These are phyloP conservation scores for Musa troglodytarum DNA, from an alignment of 176 grass and related monocot species.

Conservation along the genomic window DNA sequence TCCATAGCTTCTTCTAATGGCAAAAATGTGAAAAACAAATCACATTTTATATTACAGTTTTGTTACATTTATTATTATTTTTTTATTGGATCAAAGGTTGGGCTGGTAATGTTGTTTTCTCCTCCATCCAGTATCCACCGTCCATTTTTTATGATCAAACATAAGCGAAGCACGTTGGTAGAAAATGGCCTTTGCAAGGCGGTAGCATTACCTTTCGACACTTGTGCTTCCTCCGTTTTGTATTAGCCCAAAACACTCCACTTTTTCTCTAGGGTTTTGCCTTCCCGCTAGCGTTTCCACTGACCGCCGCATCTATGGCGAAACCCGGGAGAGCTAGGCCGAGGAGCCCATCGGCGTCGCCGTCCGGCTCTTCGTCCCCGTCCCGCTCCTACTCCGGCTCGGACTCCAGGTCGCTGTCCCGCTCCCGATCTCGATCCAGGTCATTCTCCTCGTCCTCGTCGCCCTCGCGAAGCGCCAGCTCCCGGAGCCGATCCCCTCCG, in stretches of 20 bases:
- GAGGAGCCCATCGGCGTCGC: constrained; percentile 34
- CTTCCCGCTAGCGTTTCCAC: background rate
- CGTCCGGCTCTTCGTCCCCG: constrained; percentile 25
- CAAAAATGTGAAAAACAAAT: no score
- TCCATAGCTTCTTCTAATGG: no score
- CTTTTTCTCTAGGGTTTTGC: background rate
- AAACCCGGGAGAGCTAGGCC: constrained; percentile 57
- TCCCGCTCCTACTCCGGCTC: constrained; percentile 69
- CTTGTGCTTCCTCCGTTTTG: no score
- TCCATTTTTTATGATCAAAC: no score
- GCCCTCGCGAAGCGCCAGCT: constrained; percentile 48
- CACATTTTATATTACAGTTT: no score
- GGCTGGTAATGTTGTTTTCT: no score
- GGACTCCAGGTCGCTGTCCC: constrained; percentile 43
- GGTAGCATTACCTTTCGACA: no score
- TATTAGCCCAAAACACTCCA: background rate
- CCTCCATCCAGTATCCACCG: no score
- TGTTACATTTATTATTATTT: no score
- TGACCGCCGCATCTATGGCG: constrained; percentile 47
- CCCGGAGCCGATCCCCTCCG: constrained; percentile 73
- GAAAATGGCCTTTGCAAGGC: no score
- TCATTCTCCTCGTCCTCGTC: constrained; percentile 47
- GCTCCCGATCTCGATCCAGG: constrained; percentile 49
- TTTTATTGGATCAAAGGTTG: no score
- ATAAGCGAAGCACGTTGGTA: no score